Evolutionary conservation across 164 flowering plant species (phyloP), one percentile per base, ranked within the genome.

Genomic region (Vitis cinerea): DNA sequence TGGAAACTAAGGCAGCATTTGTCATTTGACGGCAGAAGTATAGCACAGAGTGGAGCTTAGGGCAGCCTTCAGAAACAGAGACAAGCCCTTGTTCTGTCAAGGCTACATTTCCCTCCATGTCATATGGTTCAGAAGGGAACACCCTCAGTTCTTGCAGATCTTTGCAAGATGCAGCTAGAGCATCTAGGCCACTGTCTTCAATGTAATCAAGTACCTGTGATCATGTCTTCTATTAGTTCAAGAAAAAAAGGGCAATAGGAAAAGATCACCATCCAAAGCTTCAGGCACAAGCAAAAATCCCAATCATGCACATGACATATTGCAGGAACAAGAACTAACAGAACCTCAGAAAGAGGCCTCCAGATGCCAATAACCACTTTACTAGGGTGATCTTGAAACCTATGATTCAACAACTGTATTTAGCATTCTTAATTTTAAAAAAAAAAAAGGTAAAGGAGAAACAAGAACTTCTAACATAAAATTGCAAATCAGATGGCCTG

Each of bases 11-110:
- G 6, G 98, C 98, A 4, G 77, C 87, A 76, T 94, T 94, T n/a
- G 97, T 68, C 94, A 94, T 89, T 78, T 83, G 96, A 53, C 86
- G 92, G 76, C 98, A 94, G 77, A 94, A 94, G 64, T 94, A 92
- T 5, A 94, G 86, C 47, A 94, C 93, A 0, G 99, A 92, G 5
- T 87, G 81, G 37, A 93, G 92, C 77, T 85, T 87, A 15, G 91
- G 80, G 72, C 98, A 93, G 27, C 98, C 92, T 66, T 74, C 82
- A 52, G 97, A 90, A 16, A 93, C 89, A 31, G 85, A 76, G 53
- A 91, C 86, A 31, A 93, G 92, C 44, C 97, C 98, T 52, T 74
- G 80, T 70, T 93, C 98, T 5, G 98, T 91, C 70, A 93, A 64
- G 8, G 82, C 63, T 8, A 84, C 85, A 73, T 85, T 85, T 49